Base-by-base conservation (phyloP, 495 filamentous ascomycete species). In the Penicillium desertorum region DNA sequence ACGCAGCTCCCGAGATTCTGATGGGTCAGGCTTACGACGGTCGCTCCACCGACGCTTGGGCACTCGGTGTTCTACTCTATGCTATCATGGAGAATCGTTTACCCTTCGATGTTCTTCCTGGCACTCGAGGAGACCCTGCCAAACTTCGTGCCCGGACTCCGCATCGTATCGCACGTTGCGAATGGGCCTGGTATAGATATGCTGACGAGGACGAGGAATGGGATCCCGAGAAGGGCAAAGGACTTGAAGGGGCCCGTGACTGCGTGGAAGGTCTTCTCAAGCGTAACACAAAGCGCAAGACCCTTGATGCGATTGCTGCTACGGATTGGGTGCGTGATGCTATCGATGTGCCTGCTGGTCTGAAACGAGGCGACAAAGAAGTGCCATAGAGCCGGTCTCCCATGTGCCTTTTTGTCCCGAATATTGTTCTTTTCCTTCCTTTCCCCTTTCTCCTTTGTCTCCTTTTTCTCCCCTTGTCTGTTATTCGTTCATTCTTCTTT, bases 1-100 rank as follows among this genome's bases (percentile, higher is more conserved):
- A 98, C 65, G 95, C 94, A 4, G 91, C 94, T 0, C 94, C 94
- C 0, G 94, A 98, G 70, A 89, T 98, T 44, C 86, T 98, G 22
- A 90, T 98, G 79, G 91, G 91, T 19, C 91, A 96, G 66, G 82
- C 91, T 5, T 98, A 98, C 67, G 94, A 98, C 69, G 94, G 95
- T 34, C 91, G 95, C 19, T 80, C 84, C 7, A 93, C 90, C 4
- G 94, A 98, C 65, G 91, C 92, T 19, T 98, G 94, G 94, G 92
- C 93, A 1, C 81, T 97, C 5, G 94, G 94, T 46, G 94, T 98
- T 3, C 73, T 96, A 9, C 82, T 98, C 1, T 98, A 97, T 67
- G 91, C 95, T 9, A 84, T 98, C 20, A 86, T 98, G 75, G 94
- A 98, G 73, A 88, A 86, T 22, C 82, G 93, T 44, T 75, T 98